Evolutionary conservation across 768 basidiomycete species (phyloP).

Genomic region (Amyloporia xantha): DNA sequence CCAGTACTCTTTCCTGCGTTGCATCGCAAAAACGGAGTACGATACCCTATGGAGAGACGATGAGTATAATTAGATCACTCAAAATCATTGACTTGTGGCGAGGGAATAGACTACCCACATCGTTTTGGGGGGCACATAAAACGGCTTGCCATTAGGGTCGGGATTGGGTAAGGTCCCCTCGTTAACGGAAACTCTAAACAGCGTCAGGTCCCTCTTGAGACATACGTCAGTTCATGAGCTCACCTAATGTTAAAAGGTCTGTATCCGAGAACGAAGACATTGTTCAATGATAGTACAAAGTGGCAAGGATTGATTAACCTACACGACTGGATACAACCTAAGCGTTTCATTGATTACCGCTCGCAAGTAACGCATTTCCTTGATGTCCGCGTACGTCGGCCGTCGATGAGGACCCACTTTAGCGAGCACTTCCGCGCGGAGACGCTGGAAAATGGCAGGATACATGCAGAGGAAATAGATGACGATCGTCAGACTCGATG

Average conservation of each 20-base stretch:
- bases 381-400: conserved; percentile 28
- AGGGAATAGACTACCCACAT: not conserved
- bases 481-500: conserved; percentile 32
- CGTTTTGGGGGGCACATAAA: conserved; percentile 19
- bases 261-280: not conserved
- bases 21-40: conserved; percentile 61
- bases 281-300: not conserved
- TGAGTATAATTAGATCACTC: not conserved
- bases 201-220: not conserved
- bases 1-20: conserved; percentile 60
- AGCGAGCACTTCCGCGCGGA: conserved; percentile 24
- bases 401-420: conserved; percentile 18
- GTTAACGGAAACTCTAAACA: conserved; percentile 8
- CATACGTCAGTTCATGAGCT: not conserved
- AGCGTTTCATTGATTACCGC: conserved; percentile 27
- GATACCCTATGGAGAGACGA: conserved; percentile 7
- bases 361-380: conserved; percentile 24
- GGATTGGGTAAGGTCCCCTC: conserved; percentile 12
- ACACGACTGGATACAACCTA: conserved; percentile 27
- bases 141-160: conserved; percentile 14
- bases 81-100: no score
- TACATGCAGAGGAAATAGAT: conserved; percentile 26
- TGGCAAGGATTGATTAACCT: not conserved
- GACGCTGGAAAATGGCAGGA: conserved; percentile 21
- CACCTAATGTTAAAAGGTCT: conserved; percentile 32